Percentiles rank a stretch among this genome's conserved stretches.
Conservation (phyloP, 2,329 filamentous ascomycete species). For the Xylaria sp. region DNA sequence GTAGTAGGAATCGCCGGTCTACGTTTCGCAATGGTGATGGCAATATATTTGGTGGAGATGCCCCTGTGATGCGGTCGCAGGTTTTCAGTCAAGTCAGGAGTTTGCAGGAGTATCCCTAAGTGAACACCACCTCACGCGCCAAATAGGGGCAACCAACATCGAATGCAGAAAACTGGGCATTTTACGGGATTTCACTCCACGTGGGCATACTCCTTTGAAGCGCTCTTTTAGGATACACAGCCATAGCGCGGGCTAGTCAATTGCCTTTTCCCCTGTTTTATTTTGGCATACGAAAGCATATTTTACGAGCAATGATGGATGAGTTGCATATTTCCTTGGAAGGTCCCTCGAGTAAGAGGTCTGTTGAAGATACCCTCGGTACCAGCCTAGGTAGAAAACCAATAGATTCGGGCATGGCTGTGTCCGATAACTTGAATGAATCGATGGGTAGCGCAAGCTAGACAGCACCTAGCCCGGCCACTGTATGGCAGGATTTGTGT, state of each 20-base stretch:
- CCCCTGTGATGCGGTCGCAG: not conserved
- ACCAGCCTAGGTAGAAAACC: constrained; percentile 24
- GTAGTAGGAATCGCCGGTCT: not conserved
- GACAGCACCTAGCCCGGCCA: not conserved
- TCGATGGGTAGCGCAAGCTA: not conserved
- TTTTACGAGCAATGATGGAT: constrained; percentile 28
- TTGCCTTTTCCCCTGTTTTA: not conserved
- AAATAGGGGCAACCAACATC: not conserved
- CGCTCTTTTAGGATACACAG: not conserved
- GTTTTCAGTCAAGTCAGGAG: not conserved
- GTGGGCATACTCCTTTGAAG: not conserved
- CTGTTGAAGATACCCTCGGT: constrained; percentile 31
- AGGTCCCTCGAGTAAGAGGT: constrained; percentile 16
- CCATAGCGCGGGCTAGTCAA: not conserved
- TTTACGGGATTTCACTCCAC: not conserved
- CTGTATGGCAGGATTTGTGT: not conserved
- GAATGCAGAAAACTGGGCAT: not conserved
- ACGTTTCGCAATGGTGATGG: not conserved
- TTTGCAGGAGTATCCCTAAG: not conserved
- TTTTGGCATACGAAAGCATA: constrained; percentile 9
- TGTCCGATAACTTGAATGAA: constrained; percentile 11
- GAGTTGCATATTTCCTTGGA: constrained; percentile 20
- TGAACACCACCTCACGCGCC: not conserved
- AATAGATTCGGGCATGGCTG: constrained; percentile 17
- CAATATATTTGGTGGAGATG: not conserved